Evolutionary conservation across 352 stramenopile genomes (phyloP), one percentile per base, ranked within the genome.

Genomic region (Phytophthora pisi): DNA sequence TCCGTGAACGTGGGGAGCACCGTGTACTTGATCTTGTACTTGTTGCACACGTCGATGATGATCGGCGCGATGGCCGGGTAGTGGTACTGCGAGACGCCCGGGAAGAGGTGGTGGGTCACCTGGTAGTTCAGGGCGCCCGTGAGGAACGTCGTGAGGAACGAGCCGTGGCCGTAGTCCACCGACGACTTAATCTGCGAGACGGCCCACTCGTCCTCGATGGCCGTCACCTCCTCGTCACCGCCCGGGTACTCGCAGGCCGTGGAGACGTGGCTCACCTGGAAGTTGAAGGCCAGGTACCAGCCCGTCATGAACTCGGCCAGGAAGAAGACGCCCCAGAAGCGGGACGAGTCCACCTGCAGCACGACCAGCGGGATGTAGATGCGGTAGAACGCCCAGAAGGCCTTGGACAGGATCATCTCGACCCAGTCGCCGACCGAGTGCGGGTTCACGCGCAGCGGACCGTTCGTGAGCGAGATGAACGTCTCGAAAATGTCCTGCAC

Each of bases 51-150:
- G 31, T 93, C 82, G 38, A 94, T 81, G 58, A 98, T 97, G 74
- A 98, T 97, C 62, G 96, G 92, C 30, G 92, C 89, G 67, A 98
- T 97, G 34, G 81, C 74, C 5, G 87, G 89, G 79, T 98, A 98
- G 73, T 98, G 94, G 55, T 97, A 97, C 79, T 81, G 97, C 87
- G 92, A 98, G 94, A 83, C 96, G 56, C 84, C 97, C 58, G 85
- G 98, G 92, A 93, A 96, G 49, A 96, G 70, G 76, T 96, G 88
- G 75, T 96, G 88, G 64, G 97, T 97, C 68, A 98, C 93, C 75
- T 99, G 97, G 75, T 99, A 98, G 82, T 99, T 99, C 16, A 99
- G 83, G 62, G 90, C 97, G 61, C 96, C 97, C 36, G 95, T 86
- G n/a, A 98, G 74, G 79, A 98, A 98, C 49, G 97, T 90, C 56